A percentile compares a stretch with the other conserved stretches of the same genome.
Conservation (phyloP, 805 yeast species). For the Candida ascalaphidarum region DNA sequence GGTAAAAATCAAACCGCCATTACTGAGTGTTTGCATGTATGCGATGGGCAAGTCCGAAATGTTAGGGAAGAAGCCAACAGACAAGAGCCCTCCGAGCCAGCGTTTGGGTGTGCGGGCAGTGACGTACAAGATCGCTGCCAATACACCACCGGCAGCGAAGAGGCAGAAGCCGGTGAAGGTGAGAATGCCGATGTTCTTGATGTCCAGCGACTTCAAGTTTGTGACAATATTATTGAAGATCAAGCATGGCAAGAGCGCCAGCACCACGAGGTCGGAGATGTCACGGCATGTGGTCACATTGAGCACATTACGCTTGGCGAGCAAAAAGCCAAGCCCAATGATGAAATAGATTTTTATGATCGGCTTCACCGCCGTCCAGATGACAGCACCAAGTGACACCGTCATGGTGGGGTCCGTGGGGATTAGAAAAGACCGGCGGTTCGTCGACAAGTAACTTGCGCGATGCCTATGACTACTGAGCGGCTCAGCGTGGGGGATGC, state of each 20-base stretch:
- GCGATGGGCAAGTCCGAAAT: slow-evolving; percentile 83
- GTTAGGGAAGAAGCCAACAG: slow-evolving; percentile 72
- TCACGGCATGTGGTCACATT: slow-evolving; percentile 62
- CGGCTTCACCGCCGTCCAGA: slow-evolving; percentile 80
- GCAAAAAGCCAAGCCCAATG: slow-evolving; percentile 53
- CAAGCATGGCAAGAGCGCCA: slow-evolving; percentile 66
- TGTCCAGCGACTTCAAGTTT: slow-evolving; percentile 58
- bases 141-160: slow-evolving; percentile 40
- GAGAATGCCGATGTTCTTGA: slow-evolving; percentile 62
- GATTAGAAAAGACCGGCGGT: no score
- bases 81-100: slow-evolving; percentile 70
- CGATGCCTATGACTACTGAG: no score
- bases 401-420: no score
- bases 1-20: slow-evolving; percentile 48
- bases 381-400: slow-evolving; percentile 43
- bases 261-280: slow-evolving; percentile 59
- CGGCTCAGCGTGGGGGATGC: no score
- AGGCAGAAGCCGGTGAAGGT: slow-evolving; percentile 39
- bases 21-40: slow-evolving; percentile 63
- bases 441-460: no score
- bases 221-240: slow-evolving; percentile 66
- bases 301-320: slow-evolving; percentile 56
- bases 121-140: slow-evolving; percentile 27
- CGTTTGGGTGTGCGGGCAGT: slow-evolving; percentile 59
- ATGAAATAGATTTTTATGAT: slow-evolving; percentile 73